phyloP scores from a whole-genome alignment of 805 yeast genomes.

The Pichia paraexigua region DNA sequence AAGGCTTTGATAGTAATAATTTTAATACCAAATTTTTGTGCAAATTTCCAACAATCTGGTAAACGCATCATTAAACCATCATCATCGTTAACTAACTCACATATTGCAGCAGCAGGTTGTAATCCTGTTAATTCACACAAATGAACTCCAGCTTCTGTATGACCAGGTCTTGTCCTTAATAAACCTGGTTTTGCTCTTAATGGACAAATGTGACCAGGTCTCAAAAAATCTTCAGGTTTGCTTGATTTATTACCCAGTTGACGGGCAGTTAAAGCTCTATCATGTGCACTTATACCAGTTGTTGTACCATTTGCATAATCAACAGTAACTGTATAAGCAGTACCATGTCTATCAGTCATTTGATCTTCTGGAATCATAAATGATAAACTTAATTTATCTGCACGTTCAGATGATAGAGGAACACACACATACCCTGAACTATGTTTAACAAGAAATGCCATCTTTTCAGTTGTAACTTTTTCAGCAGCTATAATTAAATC shows the following conservation, averaged over 20 bases:
- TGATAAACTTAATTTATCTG: slow-evolving; percentile 74
- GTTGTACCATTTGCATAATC: slow-evolving; percentile 86
- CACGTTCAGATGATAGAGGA: slow-evolving; percentile 70
- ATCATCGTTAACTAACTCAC: slow-evolving; percentile 87
- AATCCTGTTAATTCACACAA: slow-evolving; percentile 69
- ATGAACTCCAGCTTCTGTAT: slow-evolving; percentile 95
- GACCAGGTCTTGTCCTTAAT: slow-evolving; percentile 77
- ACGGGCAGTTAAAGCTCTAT: slow-evolving; percentile 76
- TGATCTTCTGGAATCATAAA: slow-evolving; percentile 49
- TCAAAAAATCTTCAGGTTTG: slow-evolving; percentile 59
- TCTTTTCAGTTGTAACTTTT: slow-evolving; percentile 64
- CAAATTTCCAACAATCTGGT: slow-evolving; percentile 72
- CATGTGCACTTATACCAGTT: slow-evolving; percentile 94
- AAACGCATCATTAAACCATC: slow-evolving; percentile 96
- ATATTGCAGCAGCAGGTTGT: slow-evolving; percentile 82
- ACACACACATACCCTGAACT: slow-evolving; percentile 92
- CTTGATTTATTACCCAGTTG: slow-evolving; percentile 56
- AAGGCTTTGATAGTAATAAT: slow-evolving; percentile 73
- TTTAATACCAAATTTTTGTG: slow-evolving; percentile 52
- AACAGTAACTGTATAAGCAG: slow-evolving; percentile 92
- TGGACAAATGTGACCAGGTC: slow-evolving; percentile 95
- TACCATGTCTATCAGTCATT: slow-evolving; percentile 79
- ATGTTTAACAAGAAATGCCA: slow-evolving; percentile 89
- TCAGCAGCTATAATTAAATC: slow-evolving; percentile 93
- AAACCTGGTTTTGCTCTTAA: slow-evolving; percentile 86